phyloP scores from a whole-genome alignment of 306 rosid species.

The Oemleria cerasiformis region DNA sequence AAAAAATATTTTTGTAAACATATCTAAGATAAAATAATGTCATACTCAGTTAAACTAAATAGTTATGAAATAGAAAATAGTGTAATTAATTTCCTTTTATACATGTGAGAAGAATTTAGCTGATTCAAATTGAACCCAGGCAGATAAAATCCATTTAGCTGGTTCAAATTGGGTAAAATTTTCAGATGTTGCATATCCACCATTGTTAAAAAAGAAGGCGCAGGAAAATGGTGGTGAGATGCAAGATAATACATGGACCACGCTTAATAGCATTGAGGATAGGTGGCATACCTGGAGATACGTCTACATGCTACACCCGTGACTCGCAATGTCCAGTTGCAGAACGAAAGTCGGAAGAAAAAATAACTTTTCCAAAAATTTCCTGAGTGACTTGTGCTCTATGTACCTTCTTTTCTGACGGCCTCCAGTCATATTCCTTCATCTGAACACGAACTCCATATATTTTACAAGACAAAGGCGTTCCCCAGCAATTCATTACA shows the following conservation, averaged over 20 bases:
- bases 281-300: constrained; percentile 49
- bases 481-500: constrained; percentile 23
- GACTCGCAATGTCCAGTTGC: constrained; percentile 40
- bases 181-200: not conserved
- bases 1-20: not conserved
- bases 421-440: constrained; percentile 26
- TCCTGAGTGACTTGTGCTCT: constrained; percentile 30
- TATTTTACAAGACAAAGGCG: constrained; percentile 23
- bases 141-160: not conserved
- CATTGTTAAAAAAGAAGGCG: not conserved
- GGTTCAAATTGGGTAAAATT: not conserved
- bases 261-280: not conserved
- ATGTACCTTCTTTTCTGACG: constrained; percentile 17
- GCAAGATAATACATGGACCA: not conserved
- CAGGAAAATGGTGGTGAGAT: not conserved
- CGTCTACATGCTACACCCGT: constrained; percentile 18
- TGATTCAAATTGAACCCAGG: not conserved
- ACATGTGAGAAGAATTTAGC: not conserved
- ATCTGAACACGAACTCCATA: constrained; percentile 25
- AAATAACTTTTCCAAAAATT: constrained; percentile 26
- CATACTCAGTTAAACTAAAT: not conserved
- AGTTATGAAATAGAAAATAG: not conserved
- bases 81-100: not conserved
- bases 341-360: constrained; percentile 27
- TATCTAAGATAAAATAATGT: not conserved